Percentiles rank a stretch among this genome's conserved stretches.
Conservation (phyloP, 2,329 filamentous ascomycete genomes). For the Pseudogymnoascus sp. region DNA sequence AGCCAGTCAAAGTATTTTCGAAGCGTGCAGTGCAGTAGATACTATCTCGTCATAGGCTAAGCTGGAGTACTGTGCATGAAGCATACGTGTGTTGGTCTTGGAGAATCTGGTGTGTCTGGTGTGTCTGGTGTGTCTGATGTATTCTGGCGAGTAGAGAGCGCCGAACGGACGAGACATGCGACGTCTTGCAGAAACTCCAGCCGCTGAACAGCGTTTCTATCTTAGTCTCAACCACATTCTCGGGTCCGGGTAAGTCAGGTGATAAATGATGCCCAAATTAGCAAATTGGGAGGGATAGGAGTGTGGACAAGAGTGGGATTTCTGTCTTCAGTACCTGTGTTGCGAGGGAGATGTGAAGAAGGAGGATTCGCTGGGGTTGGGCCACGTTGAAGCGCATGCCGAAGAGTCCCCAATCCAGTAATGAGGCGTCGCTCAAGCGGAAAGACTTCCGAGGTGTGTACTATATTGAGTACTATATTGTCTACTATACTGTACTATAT, state of each 20-base stretch:
- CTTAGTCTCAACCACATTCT: slow-evolving; percentile 5
- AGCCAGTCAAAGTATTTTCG: neutral
- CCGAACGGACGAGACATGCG: neutral
- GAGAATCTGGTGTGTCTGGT: neutral
- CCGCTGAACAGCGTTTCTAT: slow-evolving; percentile 4
- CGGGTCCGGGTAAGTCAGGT: slow-evolving; percentile 5
- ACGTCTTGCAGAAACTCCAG: slow-evolving; percentile 3
- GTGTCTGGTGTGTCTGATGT: too few species aligned
- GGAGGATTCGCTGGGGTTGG: slow-evolving; percentile 3
- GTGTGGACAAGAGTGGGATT: neutral
- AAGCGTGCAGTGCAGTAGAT: neutral
- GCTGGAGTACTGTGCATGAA: slow-evolving; percentile 2
- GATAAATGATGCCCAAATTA: neutral
- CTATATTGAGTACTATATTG: too few species aligned
- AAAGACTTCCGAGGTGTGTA: slow-evolving; percentile 1
- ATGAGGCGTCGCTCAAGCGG: slow-evolving; percentile 4
- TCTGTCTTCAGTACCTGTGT: neutral
- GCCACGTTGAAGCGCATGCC: slow-evolving; percentile 4
- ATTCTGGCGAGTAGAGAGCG: neutral
- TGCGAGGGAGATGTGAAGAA: neutral
- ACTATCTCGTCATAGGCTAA: slow-evolving; percentile 5
- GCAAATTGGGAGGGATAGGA: neutral
- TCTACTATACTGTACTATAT: neutral
- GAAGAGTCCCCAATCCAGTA: neutral
- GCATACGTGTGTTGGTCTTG: slow-evolving; percentile 1